Base-by-base conservation (phyloP, 306 rosid genomes). In the Trifolium pratense region DNA sequence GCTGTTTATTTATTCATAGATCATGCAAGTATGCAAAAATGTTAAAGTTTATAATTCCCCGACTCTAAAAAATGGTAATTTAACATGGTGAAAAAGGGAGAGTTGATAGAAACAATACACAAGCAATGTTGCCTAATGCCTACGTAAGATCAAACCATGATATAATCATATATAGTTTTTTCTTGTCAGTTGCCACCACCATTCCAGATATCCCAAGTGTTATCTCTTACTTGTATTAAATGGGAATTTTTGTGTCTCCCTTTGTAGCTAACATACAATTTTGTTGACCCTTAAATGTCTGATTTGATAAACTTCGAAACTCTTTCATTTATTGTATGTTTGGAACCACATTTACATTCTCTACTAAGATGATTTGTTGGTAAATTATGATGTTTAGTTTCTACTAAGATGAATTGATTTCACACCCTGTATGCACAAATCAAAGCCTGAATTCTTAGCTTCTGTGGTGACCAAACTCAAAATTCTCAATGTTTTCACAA, bases 191-290 rank as follows among this genome's bases (percentile, higher is more conserved):
- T 40, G 32, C 13, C 55, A 25, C 56, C 12, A 18, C 70, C 60
- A 36, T 21, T 46, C 62, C 9, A 34, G 65, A 13, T 66, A 70
- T 59, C 57, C 32, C 16, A 12, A 11, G 36, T 59, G 68, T 36
- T 46, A 25, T 20, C 21, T 16, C 39, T 34, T 34, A 34, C 39
- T 6, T 6, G 39, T 43, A 15, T 20, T 20, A 34, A 46, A 11
- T 11, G 26, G 76, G 57, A 40, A 23, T 60, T 61, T 60, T 55
- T 52, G 58, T 61, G 46, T 56, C 66, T 16, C 1, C 42, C 42
- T 14, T 18, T 78, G 57, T 61, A 61, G 29, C 32, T 36, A 32
- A 21, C 68, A 42, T 18, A 9, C 5, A 63, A 40, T 29, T 60
- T 34, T 7, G 43, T 60, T 51, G 11, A 36, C 10, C 75, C 49